Percentiles rank a stretch among this genome's conserved stretches.
Conservation (phyloP, 73 alveolate genomes). For the Tetrahymena borealis region DNA sequence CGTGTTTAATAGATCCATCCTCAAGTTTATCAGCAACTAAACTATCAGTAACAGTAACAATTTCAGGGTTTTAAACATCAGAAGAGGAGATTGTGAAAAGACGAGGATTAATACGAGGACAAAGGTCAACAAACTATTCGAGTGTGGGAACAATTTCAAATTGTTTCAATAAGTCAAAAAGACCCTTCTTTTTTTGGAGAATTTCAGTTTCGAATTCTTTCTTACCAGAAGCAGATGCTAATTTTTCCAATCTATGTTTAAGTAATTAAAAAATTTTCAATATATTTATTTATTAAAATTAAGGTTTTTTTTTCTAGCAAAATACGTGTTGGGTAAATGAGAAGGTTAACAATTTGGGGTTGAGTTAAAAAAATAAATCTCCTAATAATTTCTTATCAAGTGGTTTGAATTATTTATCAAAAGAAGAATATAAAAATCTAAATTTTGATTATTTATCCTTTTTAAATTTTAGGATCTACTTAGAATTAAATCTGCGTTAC, state of each 20-base stretch:
- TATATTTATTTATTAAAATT: neutral
- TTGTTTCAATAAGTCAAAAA: constrained; percentile 53
- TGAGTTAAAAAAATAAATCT: no score
- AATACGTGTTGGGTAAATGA: neutral
- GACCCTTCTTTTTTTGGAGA: constrained; percentile 42
- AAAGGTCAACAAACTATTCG: constrained; percentile 58
- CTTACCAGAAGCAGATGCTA: constrained; percentile 48
- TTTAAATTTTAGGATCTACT: no score
- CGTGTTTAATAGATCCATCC: constrained; percentile 53
- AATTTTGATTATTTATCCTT: no score
- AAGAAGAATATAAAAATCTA: no score
- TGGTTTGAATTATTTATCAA: no score
- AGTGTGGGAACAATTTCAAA: constrained; percentile 52
- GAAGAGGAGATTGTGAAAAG: constrained; percentile 86
- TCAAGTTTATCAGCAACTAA: constrained; percentile 46
- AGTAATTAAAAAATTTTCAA: neutral
- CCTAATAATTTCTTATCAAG: no score
- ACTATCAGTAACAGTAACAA: constrained; percentile 60
- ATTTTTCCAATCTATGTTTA: constrained; percentile 11
- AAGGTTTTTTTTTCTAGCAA: neutral
- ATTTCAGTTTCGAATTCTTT: constrained; percentile 42
- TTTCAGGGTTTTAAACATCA: constrained; percentile 48
- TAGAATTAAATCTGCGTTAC: no score
- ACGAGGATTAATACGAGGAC: constrained; percentile 79
- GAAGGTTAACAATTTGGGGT: neutral